Evolutionary conservation across 1,284 basidiomycete species (phyloP).

Genomic region (Neolentinus lepideus): DNA sequence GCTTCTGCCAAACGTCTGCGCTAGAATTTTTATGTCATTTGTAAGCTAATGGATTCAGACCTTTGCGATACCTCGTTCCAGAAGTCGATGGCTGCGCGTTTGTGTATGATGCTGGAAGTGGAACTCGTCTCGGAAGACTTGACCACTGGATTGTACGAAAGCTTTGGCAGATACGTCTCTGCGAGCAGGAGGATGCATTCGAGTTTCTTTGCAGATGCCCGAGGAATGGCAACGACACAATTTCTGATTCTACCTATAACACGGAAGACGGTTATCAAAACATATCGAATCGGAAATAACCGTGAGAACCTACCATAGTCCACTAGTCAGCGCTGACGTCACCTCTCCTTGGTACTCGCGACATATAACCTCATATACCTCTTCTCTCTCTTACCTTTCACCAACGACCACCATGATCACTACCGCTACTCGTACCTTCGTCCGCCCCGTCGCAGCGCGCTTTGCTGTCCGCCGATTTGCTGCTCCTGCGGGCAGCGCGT

Average conservation of each 20-base stretch:
- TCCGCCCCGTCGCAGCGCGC: slow-evolving; percentile 9
- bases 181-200: not conserved
- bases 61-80: not conserved
- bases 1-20: not conserved
- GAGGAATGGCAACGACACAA: too few relatives aligned
- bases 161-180: not conserved
- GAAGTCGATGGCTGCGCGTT: not conserved
- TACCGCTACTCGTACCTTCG: not conserved
- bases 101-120: not conserved
- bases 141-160: not conserved
- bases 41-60: not conserved
- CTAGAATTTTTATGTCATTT: not conserved
- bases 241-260: too few relatives aligned
- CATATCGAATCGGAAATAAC: not conserved
- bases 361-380: not conserved
- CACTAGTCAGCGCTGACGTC: not conserved
- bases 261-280: too few relatives aligned
- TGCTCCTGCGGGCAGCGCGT: slow-evolving; percentile 12
- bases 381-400: not conserved
- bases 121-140: not conserved
- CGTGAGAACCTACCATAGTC: not conserved
- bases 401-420: slow-evolving; percentile 11
- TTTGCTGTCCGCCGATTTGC: slow-evolving; percentile 7
- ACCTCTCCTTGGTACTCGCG: not conserved
- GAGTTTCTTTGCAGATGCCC: too few relatives aligned